Evolutionary conservation across 345 rosid species (phyloP).

Genomic region (Linum lewisii): DNA sequence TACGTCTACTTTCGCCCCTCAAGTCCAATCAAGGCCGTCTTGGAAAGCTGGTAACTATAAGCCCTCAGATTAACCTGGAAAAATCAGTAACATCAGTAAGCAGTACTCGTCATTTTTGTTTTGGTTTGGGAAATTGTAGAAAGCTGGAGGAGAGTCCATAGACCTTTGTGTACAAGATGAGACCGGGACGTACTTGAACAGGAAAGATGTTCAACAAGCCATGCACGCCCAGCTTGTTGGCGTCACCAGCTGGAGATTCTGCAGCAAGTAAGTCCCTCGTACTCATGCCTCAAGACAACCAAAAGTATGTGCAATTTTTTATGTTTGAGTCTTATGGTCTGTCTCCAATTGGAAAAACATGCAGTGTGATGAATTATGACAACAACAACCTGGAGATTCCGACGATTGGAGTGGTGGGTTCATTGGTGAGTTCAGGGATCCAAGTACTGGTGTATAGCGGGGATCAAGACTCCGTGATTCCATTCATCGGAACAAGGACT

Average conservation of each 20-base stretch:
- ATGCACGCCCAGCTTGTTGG: slow-evolving; percentile 19
- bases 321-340: no score
- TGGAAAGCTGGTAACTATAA: slow-evolving; percentile 6
- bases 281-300: no score
- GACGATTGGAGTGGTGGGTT: slow-evolving; percentile 15
- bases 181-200: slow-evolving; percentile 9
- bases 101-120: background rate
- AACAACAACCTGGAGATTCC: slow-evolving; percentile 5
- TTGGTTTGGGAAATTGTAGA: background rate
- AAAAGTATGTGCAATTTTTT: no score
- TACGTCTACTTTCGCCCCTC: background rate
- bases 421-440: slow-evolving; percentile 13
- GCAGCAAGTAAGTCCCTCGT: slow-evolving; percentile 10
- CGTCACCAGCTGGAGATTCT: slow-evolving; percentile 12
- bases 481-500: slow-evolving; percentile 7
- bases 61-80: background rate
- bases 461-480: slow-evolving; percentile 17
- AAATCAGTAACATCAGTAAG: background rate
- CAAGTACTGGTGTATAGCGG: slow-evolving; percentile 17
- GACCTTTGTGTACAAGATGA: slow-evolving; percentile 16
- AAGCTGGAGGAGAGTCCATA: slow-evolving; percentile 1
- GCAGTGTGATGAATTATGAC: slow-evolving; percentile 16
- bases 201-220: slow-evolving; percentile 17
- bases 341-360: no score
- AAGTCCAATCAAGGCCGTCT: background rate